Evolutionary conservation across 1,284 basidiomycete genomes (phyloP).

Genomic region (Sparassis latifolia): DNA sequence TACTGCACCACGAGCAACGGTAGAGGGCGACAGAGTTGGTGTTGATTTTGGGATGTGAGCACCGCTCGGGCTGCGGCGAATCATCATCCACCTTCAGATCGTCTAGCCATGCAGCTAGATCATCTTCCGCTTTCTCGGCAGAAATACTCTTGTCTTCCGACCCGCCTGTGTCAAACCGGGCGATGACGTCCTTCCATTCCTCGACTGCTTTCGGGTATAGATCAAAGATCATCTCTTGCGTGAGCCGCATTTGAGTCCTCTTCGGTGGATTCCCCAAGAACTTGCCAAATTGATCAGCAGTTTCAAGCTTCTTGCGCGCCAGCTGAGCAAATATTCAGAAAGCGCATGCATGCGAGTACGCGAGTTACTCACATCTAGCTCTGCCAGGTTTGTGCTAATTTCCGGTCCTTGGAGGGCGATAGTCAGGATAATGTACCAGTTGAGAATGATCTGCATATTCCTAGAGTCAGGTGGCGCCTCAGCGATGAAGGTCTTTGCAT

Average conservation of each 20-base stretch:
- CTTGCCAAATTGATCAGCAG: slow-evolving; percentile 41
- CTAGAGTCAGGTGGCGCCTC: slow-evolving; percentile 55
- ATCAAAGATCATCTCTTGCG: slow-evolving; percentile 39
- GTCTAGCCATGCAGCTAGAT: slow-evolving; percentile 50
- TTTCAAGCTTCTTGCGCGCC: slow-evolving; percentile 35
- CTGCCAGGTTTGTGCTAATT: slow-evolving; percentile 38
- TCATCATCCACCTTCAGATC: slow-evolving; percentile 38
- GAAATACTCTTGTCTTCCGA: slow-evolving; percentile 20
- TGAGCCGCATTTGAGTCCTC: slow-evolving; percentile 42
- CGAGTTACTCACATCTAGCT: slow-evolving; percentile 37
- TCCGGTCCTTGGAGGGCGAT: slow-evolving; percentile 43
- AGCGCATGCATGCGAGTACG: too few species aligned
- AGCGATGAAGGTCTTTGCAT: slow-evolving; percentile 46
- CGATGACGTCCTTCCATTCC: slow-evolving; percentile 39
- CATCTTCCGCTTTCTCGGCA: slow-evolving; percentile 40
- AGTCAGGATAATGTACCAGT: slow-evolving; percentile 51
- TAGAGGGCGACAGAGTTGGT: slow-evolving; percentile 41
- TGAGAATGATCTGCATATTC: slow-evolving; percentile 47
- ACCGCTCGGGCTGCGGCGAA: slow-evolving; percentile 16
- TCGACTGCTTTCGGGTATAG: slow-evolving; percentile 34
- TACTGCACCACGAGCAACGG: slow-evolving; percentile 51
- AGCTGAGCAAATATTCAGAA: slow-evolving; percentile 22
- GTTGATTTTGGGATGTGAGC: slow-evolving; percentile 35
- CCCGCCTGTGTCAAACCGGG: slow-evolving; percentile 26
- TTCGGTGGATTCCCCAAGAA: slow-evolving; percentile 38